Evolutionary conservation across 2,329 filamentous ascomycete species (phyloP).

Genomic region (Coniochaeta prunicola): DNA sequence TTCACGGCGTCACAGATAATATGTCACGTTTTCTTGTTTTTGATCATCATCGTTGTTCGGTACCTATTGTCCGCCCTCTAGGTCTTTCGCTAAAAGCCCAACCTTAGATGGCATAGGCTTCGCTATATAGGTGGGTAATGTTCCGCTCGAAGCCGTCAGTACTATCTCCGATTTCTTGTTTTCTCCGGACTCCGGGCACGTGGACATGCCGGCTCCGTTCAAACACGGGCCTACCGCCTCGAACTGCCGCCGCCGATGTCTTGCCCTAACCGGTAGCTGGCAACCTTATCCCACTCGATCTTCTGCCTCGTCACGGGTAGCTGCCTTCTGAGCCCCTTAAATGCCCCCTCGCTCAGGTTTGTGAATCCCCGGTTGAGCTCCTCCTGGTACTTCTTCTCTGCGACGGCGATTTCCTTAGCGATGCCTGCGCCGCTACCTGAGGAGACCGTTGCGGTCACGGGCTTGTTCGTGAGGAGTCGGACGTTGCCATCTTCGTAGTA

Average conservation of each 20-base stretch:
- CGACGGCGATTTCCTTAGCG: conserved; percentile 66
- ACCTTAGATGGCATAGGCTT: not conserved
- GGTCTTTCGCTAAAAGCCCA: not conserved
- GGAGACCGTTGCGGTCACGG: conserved; percentile 54
- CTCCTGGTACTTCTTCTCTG: conserved; percentile 92
- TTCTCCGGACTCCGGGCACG: not conserved
- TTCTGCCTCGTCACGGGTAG: conserved; percentile 95
- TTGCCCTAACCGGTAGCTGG: conserved; percentile 79
- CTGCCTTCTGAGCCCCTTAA: conserved; percentile 88
- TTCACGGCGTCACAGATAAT: not conserved
- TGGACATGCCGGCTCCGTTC: not conserved
- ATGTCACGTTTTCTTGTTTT: not conserved
- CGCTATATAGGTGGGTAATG: not conserved
- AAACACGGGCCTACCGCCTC: conserved; percentile 31
- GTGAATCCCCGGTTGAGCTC: conserved; percentile 89
- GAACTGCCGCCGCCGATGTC: conserved; percentile 66
- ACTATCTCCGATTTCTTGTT: not conserved
- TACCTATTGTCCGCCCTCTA: not conserved
- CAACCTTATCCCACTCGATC: conserved; percentile 98
- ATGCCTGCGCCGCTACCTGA: conserved; percentile 61
- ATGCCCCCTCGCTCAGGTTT: conserved; percentile 83
- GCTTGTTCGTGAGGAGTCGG: conserved; percentile 81
- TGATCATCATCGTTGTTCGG: not conserved
- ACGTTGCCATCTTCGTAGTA: conserved; percentile 99
- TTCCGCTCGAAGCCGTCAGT: not conserved